Conservation (phyloP, 306 rosid genomes). For the Vicia villosa region DNA sequence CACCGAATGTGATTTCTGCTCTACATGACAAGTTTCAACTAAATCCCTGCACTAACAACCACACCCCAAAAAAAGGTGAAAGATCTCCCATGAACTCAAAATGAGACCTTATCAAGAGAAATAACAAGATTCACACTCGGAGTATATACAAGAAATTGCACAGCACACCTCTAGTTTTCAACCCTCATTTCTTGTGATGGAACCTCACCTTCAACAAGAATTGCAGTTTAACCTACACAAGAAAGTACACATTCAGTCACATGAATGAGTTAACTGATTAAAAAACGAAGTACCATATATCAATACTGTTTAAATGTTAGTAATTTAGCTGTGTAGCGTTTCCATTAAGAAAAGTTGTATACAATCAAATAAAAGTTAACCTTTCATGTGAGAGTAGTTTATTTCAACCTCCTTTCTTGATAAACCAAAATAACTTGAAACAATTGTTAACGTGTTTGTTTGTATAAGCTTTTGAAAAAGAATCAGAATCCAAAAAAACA, state of each 20-base stretch:
- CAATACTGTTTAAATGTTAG: not conserved
- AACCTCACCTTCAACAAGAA: conserved; percentile 90
- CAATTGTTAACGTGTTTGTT: not conserved
- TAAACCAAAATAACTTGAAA: not conserved
- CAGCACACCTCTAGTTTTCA: conserved; percentile 31
- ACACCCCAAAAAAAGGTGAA: conserved; percentile 37
- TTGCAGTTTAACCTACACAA: conserved; percentile 88
- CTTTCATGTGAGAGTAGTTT: not conserved
- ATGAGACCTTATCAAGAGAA: conserved; percentile 55
- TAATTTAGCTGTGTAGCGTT: conserved; percentile 13
- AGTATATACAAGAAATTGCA: conserved; percentile 36
- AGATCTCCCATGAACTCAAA: conserved; percentile 63
- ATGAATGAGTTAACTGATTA: not conserved
- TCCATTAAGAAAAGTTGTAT: not conserved
- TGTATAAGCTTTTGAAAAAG: not conserved
- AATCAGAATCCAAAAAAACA: conserved; percentile 1
- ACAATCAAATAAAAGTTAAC: too few species aligned
- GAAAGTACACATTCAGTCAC: conserved; percentile 30
- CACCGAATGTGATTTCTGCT: too few species aligned
- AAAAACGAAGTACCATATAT: not conserved
- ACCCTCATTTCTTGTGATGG: conserved; percentile 73
- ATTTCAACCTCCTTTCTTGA: too few species aligned
- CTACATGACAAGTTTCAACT: too few species aligned
- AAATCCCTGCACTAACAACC: conserved; percentile 34
- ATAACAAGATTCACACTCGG: conserved; percentile 24